Evolutionary conservation across 495 filamentous ascomycete species (phyloP).

Genomic region (Antarctomyces pellizariae): DNA sequence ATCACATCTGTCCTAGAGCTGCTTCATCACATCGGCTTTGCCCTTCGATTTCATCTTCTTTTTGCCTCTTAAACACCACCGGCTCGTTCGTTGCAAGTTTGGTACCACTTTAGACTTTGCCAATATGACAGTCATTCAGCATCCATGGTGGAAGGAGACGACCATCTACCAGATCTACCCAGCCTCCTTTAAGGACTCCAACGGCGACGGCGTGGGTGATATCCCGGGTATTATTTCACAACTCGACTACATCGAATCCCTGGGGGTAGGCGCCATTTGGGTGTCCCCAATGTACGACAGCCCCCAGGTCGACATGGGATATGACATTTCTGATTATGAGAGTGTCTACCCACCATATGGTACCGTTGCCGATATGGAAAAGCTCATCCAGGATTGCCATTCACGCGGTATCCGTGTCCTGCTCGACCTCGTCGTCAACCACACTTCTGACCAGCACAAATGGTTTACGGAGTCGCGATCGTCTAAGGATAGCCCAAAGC

Average conservation of each 20-base stretch:
- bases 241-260: conserved; percentile 36
- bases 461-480: conserved; percentile 51
- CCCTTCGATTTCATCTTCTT: too few relatives aligned
- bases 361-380: conserved; percentile 40
- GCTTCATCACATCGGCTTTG: too few relatives aligned
- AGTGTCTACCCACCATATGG: conserved; percentile 35
- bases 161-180: conserved; percentile 50
- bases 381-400: conserved; percentile 28
- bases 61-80: too few relatives aligned
- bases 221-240: conserved; percentile 41
- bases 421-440: conserved; percentile 56
- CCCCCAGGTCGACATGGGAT: conserved; percentile 40
- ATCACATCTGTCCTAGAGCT: too few relatives aligned
- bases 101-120: too few relatives aligned
- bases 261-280: conserved; percentile 47
- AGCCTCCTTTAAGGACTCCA: conserved; percentile 39
- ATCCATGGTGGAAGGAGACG: conserved; percentile 21
- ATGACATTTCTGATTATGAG: conserved; percentile 46
- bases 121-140: too few relatives aligned
- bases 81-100: too few relatives aligned
- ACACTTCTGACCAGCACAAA: conserved; percentile 52
- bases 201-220: conserved; percentile 43
- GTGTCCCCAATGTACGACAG: conserved; percentile 42
- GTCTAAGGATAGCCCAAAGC: conserved; percentile 33
- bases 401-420: conserved; percentile 41